Conservation (phyloP, 108 stramenopile genomes). For the Skeletonema menzelii region DNA sequence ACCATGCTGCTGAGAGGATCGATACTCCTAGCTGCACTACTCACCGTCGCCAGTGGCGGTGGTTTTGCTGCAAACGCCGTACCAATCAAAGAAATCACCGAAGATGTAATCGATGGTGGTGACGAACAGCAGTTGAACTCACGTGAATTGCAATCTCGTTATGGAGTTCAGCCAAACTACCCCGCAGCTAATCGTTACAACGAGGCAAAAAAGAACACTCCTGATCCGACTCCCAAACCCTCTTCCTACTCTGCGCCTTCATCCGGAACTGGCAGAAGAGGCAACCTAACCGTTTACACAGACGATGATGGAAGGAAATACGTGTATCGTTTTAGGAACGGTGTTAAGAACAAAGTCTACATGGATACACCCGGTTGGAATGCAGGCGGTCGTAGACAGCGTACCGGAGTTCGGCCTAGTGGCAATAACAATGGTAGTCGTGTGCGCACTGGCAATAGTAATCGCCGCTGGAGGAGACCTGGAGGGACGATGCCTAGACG, state of each 20-base stretch:
- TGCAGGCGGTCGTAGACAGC: background rate
- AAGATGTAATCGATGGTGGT: background rate
- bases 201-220: background rate
- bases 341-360: background rate
- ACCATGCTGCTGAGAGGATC: background rate
- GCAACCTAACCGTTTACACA: background rate
- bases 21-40: background rate
- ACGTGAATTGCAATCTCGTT: conserved; percentile 15
- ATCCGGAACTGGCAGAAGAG: too few species aligned
- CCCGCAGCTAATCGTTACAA: too few species aligned
- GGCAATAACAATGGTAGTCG: too few species aligned
- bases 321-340: background rate
- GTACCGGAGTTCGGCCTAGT: too few species aligned
- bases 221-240: background rate
- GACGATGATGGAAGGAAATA: background rate
- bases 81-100: background rate
- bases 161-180: background rate
- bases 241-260: background rate
- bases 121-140: background rate
- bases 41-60: background rate
- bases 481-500: background rate
- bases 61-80: background rate
- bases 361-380: background rate
- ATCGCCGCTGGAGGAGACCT: background rate
- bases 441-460: too few species aligned